Base-by-base conservation (phyloP, 1,284 basidiomycete genomes). In the Moesziomyces sp. region DNA sequence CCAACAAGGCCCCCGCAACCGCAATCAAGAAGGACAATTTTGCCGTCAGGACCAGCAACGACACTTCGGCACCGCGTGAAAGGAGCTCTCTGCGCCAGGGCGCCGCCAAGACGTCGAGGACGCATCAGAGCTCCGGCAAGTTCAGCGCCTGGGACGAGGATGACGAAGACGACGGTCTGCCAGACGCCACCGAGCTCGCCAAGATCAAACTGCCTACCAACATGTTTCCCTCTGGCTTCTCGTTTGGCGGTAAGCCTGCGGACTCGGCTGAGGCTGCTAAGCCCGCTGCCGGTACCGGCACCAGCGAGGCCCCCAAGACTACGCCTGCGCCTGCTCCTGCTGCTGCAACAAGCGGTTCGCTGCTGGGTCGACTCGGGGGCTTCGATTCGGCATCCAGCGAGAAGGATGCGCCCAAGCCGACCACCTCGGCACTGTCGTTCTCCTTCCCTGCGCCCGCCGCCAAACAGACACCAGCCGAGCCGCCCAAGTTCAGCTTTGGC, bases 131-230 rank as follows among this genome's bases (percentile, higher is more conserved):
- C 30, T 81, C 80, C 23, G 81, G 81, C 28, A 74, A 80, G 43
- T 76, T 81, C 48, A 73, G 77, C 38, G 67, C 74, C 24, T 71
- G 77, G 77, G 76, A 78, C n/a, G 79, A 80, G 28, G 77, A 79
- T 18, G 80, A 77, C n/a, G 82, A 81, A 24, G 77, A 82, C 38
- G 78, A 81, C 8, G 79, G 76, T n/a, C 46, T 74, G 35, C 78
- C 77, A 5, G 76, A 74, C 30, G 74, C 78, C 0, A 77, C 72
- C 46, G 82, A 81, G 21, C 60, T 83, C 19, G 61, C 73, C 28
- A 82, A 81, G 74, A 83, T 83, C 70, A 81, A 80, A 65, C 46
- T 81, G 48, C 82, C 82, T 5, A 59, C 72, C 38, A 74, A 66
- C 51, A 53, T 82, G 44, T 83, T 83, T 58, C 81, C 82, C 5